Percentiles rank a stretch among this genome's conserved stretches.
Evolutionary conservation across 164 flowering plant species (phyloP).

Genomic region (Annona cherimola): DNA sequence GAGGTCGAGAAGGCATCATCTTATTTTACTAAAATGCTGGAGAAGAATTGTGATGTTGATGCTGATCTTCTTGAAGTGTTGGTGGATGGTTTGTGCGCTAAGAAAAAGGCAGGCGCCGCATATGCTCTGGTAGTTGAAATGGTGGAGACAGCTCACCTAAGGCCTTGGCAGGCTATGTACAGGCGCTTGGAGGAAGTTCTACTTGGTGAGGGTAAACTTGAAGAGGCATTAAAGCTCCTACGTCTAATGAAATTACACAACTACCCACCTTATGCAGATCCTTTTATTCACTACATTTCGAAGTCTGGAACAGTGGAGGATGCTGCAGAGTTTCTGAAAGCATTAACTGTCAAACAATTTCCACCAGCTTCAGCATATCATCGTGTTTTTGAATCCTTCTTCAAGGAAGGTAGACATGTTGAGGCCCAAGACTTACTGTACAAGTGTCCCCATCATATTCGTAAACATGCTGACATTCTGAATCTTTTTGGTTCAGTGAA

Average conservation of each 20-base stretch:
- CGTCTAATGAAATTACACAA: conserved; percentile 63
- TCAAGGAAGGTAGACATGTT: conserved; percentile 62
- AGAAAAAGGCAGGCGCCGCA: conserved; percentile 46
- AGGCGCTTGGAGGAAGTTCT: conserved; percentile 61
- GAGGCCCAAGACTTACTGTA: conserved; percentile 82
- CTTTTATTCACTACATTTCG: conserved; percentile 57
- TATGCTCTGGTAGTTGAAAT: conserved; percentile 53
- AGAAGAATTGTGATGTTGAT: conserved; percentile 54
- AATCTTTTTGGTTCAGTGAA: conserved; percentile 51
- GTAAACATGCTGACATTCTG: conserved; percentile 45
- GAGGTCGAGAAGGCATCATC: conserved; percentile 58
- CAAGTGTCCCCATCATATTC: conserved; percentile 76
- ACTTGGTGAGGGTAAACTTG: conserved; percentile 48
- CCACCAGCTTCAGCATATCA: conserved; percentile 57
- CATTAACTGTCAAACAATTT: conserved; percentile 40
- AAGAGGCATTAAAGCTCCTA: conserved; percentile 75
- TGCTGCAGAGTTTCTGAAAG: conserved; percentile 58
- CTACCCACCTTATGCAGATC: conserved; percentile 65
- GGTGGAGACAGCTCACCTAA: conserved; percentile 39
- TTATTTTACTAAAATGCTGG: conserved; percentile 65
- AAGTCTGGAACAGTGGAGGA: conserved; percentile 76
- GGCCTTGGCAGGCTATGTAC: conserved; percentile 88
- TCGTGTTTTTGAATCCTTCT: conserved; percentile 45
- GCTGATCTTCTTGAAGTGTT: conserved; percentile 73
- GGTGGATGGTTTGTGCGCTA: conserved; percentile 49